phyloP scores from a whole-genome alignment of 352 stramenopile genomes.

The Blastocystis sp. region DNA sequence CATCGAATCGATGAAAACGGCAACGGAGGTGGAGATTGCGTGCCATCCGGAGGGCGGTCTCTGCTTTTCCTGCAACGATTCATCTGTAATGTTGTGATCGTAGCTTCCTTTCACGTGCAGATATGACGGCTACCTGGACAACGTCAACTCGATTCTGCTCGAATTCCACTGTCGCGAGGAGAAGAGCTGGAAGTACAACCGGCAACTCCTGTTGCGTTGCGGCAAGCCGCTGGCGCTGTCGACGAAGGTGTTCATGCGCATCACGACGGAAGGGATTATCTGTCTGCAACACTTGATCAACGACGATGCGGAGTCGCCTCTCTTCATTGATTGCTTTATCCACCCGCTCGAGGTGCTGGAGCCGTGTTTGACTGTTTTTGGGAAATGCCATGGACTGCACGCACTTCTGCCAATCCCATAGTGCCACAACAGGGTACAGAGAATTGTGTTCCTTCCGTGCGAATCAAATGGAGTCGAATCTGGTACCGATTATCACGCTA shows the following conservation, averaged over 20 bases:
- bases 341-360: constrained; percentile 17
- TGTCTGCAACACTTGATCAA: constrained; percentile 63
- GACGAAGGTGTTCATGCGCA: constrained; percentile 41
- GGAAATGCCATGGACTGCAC: neutral
- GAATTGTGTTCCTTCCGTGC: neutral
- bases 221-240: constrained; percentile 33
- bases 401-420: too few species aligned
- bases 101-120: neutral
- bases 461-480: neutral
- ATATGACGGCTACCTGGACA: constrained; percentile 63
- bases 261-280: constrained; percentile 37
- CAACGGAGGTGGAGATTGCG: constrained; percentile 42
- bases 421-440: too few species aligned
- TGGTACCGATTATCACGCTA: neutral
- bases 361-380: neutral
- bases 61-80: constrained; percentile 36
- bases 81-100: neutral
- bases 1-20: constrained; percentile 44
- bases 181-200: constrained; percentile 69
- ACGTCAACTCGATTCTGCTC: constrained; percentile 11
- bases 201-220: neutral
- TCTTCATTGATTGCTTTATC: constrained; percentile 65
- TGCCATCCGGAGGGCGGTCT: constrained; percentile 62
- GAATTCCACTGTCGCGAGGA: constrained; percentile 61
- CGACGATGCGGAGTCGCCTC: constrained; percentile 40